These are phyloP conservation scores for Boletus bicolor DNA, from an alignment of 768 basidiomycete genomes.

Conservation along the genomic window DNA sequence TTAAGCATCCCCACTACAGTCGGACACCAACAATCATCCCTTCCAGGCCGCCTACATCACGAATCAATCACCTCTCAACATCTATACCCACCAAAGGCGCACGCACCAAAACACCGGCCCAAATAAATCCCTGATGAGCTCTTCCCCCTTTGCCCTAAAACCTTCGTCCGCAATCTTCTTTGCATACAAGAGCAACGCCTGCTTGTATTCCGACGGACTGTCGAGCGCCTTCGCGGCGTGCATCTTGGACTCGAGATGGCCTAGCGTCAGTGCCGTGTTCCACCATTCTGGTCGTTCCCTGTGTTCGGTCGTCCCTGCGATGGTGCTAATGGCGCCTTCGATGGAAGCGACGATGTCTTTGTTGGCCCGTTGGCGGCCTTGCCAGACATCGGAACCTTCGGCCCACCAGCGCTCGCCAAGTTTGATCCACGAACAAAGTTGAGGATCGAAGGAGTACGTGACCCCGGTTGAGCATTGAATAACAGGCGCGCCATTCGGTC, in stretches of 20 bases:
- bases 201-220: slow-evolving; percentile 82
- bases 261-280: slow-evolving; percentile 77
- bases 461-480: slow-evolving; percentile 75
- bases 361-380: slow-evolving; percentile 56
- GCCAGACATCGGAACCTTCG: slow-evolving; percentile 81
- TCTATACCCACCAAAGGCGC: not conserved
- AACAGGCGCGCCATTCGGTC: slow-evolving; percentile 78
- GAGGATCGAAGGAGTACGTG: slow-evolving; percentile 74
- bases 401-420: slow-evolving; percentile 84
- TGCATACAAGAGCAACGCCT: slow-evolving; percentile 71
- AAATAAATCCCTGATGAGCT: slow-evolving; percentile 84
- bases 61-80: not conserved
- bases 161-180: slow-evolving; percentile 88
- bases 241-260: slow-evolving; percentile 83
- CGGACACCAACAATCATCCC: slow-evolving; percentile 63
- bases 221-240: slow-evolving; percentile 72
- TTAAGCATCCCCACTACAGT: slow-evolving; percentile 69
- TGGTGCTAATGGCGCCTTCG: slow-evolving; percentile 51
- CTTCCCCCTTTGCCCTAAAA: slow-evolving; percentile 84
- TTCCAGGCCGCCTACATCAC: slow-evolving; percentile 57
- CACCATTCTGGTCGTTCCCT: slow-evolving; percentile 72
- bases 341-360: slow-evolving; percentile 56
- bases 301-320: slow-evolving; percentile 36
- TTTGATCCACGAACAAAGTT: slow-evolving; percentile 66
- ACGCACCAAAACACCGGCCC: slow-evolving; percentile 89